Base-by-base conservation (phyloP, 495 filamentous ascomycete genomes). In the Neurospora tetraspora region DNA sequence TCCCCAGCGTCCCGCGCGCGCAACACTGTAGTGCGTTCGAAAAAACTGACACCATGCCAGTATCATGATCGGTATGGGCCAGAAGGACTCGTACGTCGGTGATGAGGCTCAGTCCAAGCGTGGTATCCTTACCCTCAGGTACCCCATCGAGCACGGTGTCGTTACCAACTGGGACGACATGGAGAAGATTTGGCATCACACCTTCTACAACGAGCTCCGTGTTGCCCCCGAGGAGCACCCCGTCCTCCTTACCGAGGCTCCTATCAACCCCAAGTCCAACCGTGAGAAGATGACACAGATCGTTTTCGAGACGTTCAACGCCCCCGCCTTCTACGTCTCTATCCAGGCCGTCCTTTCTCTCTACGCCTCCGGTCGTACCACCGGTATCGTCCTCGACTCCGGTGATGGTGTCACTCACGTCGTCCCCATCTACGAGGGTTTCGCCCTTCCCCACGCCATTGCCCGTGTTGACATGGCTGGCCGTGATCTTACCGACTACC, bases 131-230 rank as follows among this genome's bases (percentile, higher is more conserved):
- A 99, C 96, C 73, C 91, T 99, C 81, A 92, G 96, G 87, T 99
- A 99, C 86, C 96, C 96, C 78, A 97, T 99, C 82, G 96, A 99
- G 73, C 96, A 99, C 87, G 96, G 96, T 93, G 96, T 99, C 82
- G 96, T 99, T 83, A 99, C 96, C 87, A 98, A 99, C 90, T 99
- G 96, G 96, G 95, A 98, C 85, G 96, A 99, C 83, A 98, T 99
- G 96, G 96, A 99, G 88, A 98, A 97, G 90, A 99, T 99, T 81
- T 99, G 96, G 96, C 96, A 99, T 86, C 94, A 98, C 90, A 98
- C 94, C 80, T 97, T 99, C 91, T 99, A 98, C 92, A 98, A 97
- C 85, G 96, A 99, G 89, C 91, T 99, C 82, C 96, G 96, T 93
- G 96, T 99, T 75, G 96, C 96, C 76, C 96, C 96, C 74, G 96